These are phyloP conservation scores for Colletotrichum salicis DNA, from an alignment of 2,329 filamentous ascomycete species.

Conservation along the genomic window DNA sequence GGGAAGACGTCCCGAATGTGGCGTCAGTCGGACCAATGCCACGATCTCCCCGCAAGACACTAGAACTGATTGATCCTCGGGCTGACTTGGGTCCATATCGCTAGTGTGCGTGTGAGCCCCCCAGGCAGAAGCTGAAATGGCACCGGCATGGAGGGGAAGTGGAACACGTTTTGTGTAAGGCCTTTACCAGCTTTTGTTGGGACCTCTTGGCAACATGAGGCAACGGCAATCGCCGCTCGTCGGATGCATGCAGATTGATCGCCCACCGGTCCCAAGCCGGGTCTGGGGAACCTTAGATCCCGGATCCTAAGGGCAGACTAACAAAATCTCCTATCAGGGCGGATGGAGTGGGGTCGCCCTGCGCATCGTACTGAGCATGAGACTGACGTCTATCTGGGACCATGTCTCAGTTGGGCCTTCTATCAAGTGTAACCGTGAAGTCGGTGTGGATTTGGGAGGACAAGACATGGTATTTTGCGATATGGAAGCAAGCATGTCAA, in stretches of 20 bases:
- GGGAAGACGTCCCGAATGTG: background rate
- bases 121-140: background rate
- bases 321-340: constrained; percentile 12
- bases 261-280: background rate
- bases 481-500: background rate
- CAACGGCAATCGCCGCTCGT: background rate
- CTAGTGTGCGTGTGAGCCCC: background rate
- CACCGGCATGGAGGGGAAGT: background rate
- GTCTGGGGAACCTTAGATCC: background rate
- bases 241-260: background rate
- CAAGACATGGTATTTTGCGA: background rate
- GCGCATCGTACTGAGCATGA: background rate
- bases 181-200: background rate
- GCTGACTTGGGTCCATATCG: background rate
- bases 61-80: background rate
- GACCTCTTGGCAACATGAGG: too few species aligned
- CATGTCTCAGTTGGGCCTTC: constrained; percentile 11
- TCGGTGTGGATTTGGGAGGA: background rate
- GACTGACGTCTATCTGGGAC: background rate
- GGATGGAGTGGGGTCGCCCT: background rate
- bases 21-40: constrained; percentile 9
- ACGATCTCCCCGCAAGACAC: constrained; percentile 1
- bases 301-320: background rate
- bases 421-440: background rate
- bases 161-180: background rate